phyloP scores from a whole-genome alignment of 2,329 filamentous ascomycete genomes.

The Trichoderma lentiforme region DNA sequence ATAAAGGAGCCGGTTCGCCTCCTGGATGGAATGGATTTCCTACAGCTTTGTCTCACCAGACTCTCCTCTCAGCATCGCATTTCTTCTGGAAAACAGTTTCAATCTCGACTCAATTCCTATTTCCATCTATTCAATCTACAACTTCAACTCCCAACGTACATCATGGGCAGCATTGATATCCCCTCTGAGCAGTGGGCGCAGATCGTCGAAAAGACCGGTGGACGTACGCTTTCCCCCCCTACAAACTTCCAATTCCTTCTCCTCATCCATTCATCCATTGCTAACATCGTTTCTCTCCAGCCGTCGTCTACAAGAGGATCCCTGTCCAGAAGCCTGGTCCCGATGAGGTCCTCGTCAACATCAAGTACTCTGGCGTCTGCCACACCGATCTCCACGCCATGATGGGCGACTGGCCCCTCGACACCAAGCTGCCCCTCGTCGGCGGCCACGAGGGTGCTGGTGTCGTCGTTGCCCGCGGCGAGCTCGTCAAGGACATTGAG shows the following conservation, averaged over 20 bases:
- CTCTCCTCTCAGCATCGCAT: background rate
- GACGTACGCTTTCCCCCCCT: conserved; percentile 47
- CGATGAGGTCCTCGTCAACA: conserved; percentile 87
- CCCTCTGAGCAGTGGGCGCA: conserved; percentile 88
- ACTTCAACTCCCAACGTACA: background rate
- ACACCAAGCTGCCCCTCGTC: conserved; percentile 78
- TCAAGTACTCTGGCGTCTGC: conserved; percentile 88
- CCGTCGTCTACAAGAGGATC: conserved; percentile 73
- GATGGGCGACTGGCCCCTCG: conserved; percentile 85
- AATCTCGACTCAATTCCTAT: background rate
- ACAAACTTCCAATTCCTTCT: background rate
- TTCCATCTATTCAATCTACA: background rate
- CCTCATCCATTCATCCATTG: background rate
- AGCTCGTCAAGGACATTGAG: conserved; percentile 72
- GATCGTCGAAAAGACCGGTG: conserved; percentile 78
- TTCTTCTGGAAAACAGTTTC: background rate
- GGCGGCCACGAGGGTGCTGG: conserved; percentile 81
- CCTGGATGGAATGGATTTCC: background rate
- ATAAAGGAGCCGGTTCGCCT: background rate
- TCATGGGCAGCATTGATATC: conserved; percentile 41
- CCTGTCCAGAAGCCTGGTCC: conserved; percentile 76
- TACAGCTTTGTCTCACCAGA: background rate
- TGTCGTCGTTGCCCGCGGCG: conserved; percentile 74
- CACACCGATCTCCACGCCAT: conserved; percentile 80
- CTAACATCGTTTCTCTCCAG: conserved; percentile 33